Evolutionary conservation across 192 early-diverging fungal genomes (phyloP).

Genomic region (Physocladia obscura): DNA sequence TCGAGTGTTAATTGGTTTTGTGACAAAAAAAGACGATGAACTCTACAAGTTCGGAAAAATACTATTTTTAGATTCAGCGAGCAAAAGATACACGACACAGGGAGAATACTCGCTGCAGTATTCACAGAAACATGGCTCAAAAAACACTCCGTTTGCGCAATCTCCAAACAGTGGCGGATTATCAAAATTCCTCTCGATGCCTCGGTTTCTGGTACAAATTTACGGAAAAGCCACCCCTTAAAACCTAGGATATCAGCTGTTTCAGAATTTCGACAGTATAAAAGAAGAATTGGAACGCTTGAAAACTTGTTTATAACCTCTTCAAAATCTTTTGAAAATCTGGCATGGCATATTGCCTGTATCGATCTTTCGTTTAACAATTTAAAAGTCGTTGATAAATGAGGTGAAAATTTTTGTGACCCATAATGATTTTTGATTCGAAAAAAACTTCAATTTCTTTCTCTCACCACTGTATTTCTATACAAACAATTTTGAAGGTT

Average conservation of each 20-base stretch:
- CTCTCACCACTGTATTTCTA: slow-evolving; percentile 41
- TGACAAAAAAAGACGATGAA: too few species aligned
- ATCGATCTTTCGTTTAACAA: slow-evolving; percentile 46
- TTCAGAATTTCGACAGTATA: slow-evolving; percentile 21
- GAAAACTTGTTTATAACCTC: slow-evolving; percentile 13
- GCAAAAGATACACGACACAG: too few species aligned
- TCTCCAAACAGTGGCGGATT: slow-evolving; percentile 16
- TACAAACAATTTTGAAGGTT: slow-evolving; percentile 42
- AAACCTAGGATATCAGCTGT: neutral
- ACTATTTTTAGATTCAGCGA: too few species aligned
- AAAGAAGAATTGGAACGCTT: slow-evolving; percentile 6
- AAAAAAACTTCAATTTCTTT: slow-evolving; percentile 34
- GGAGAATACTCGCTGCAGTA: too few species aligned
- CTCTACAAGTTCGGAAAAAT: too few species aligned
- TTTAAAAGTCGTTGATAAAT: slow-evolving; percentile 35
- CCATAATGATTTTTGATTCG: slow-evolving; percentile 6
- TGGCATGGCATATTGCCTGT: slow-evolving; percentile 33
- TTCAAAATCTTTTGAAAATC: neutral
- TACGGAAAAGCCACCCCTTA: slow-evolving; percentile 7
- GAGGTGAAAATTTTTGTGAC: too few species aligned
- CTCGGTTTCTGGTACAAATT: too few species aligned
- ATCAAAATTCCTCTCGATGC: slow-evolving; percentile 16
- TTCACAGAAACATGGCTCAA: too few species aligned
- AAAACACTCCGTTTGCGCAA: neutral
- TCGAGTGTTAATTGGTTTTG: too few species aligned